Base-by-base conservation (phyloP, 164 flowering plant species). In the Santalum album region DNA sequence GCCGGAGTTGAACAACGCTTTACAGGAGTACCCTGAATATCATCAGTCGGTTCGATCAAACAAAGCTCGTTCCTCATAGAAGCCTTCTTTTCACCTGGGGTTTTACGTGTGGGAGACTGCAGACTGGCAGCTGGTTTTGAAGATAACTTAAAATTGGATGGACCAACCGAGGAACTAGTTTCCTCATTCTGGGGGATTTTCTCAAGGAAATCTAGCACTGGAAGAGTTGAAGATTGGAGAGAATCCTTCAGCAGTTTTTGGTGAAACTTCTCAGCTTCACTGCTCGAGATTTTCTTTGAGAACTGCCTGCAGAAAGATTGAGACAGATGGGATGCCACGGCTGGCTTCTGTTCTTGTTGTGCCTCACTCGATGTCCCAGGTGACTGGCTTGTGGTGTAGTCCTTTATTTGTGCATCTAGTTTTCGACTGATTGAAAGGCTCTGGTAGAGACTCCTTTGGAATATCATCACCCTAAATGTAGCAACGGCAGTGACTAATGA, bases 381-480 rank as follows among this genome's bases (percentile, higher is more conserved):
- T 2, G 43, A 35, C 23, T 42, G 32, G 7, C 69, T 34, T 39
- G 65, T 19, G 24, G 17, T 25, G 15, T 50, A 24, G 25, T 35
- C 21, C 26, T 48, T 45, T 36, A 57, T 26, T n/a, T 53, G 17
- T 17, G 23, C 10, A n/a, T 55, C 39, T 45, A 65, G 50, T 26
- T 66, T 72, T 39, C n/a, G 55, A 52, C 45, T 26, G 56, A 51
- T 69, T 69, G 53, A 79, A 81, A 47, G 84, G 84, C 55, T 68
- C 79, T 16, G 91, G 90, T 10, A 79, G 65, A 24, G 51, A 34
- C 56, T 61, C 92, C 66, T 75, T 78, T 18, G 96, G 91, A 69
- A 89, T 55, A 14, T 83, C 87, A 50, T 70, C 78, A 1, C 64
- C 90, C 90, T 90, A 75, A 43, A 25, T 7, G 15, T 21, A 42